A percentile compares a stretch with the other conserved stretches of the same genome.
Evolutionary conservation across 2,329 filamentous ascomycete genomes (phyloP).

Genomic region (Aspergillus bombycis): DNA sequence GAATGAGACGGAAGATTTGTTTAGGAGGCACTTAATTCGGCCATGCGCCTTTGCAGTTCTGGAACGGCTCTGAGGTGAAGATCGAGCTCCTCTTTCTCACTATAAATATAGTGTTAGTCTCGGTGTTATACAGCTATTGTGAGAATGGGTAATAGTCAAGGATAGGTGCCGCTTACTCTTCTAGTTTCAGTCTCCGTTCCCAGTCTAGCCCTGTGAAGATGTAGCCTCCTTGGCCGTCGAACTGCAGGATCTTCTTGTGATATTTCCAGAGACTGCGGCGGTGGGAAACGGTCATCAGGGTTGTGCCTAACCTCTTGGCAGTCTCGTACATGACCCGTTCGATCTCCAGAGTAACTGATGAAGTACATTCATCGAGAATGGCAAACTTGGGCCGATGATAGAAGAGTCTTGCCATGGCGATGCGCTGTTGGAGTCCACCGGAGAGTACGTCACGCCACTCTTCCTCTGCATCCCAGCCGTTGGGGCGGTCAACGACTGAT

Average conservation of each 20-base stretch:
- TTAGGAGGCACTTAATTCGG: slow-evolving; percentile 66
- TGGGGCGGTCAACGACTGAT: slow-evolving; percentile 75
- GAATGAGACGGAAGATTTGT: neutral
- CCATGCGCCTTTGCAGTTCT: slow-evolving; percentile 82
- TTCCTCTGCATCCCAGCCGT: slow-evolving; percentile 89
- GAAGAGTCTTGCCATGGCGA: slow-evolving; percentile 94
- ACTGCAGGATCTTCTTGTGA: slow-evolving; percentile 91
- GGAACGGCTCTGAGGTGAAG: slow-evolving; percentile 81
- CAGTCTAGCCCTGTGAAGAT: slow-evolving; percentile 90
- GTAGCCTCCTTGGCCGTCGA: slow-evolving; percentile 90
- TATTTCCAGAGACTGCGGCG: slow-evolving; percentile 94
- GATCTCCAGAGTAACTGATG: slow-evolving; percentile 89
- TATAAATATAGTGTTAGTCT: slow-evolving; percentile 30
- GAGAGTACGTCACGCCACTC: slow-evolving; percentile 96
- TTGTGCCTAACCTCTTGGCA: slow-evolving; percentile 87
- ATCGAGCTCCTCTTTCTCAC: slow-evolving; percentile 91
- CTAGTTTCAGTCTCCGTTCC: slow-evolving; percentile 78
- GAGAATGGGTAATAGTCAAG: neutral
- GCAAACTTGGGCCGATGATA: slow-evolving; percentile 93
- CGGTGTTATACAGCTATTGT: slow-evolving; percentile 5
- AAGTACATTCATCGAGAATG: slow-evolving; percentile 96
- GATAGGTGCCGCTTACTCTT: slow-evolving; percentile 65
- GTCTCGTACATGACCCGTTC: slow-evolving; percentile 97
- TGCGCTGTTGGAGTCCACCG: slow-evolving; percentile 89
- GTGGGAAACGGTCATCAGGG: slow-evolving; percentile 95